Base-by-base conservation (phyloP, 2,329 filamentous ascomycete genomes). In the Metarhizium album region DNA sequence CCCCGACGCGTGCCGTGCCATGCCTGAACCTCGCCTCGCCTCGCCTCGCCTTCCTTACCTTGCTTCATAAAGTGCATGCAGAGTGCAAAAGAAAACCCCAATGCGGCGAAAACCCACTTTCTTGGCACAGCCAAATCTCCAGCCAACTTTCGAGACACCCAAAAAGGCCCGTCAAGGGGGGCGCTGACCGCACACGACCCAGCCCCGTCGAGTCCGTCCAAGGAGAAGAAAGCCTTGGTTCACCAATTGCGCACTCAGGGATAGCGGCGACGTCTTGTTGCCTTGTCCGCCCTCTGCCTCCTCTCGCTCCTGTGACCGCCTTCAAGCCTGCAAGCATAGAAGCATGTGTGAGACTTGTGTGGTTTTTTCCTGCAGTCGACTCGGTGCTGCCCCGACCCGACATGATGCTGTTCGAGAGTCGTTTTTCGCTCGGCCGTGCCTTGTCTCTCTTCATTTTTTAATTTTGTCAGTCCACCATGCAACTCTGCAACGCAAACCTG, bases 61-160 rank as follows among this genome's bases (percentile, higher is more conserved):
- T 48, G 31, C 4, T 49, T 45, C 27, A 45, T 49, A 45, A 43
- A 49, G 47, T 49, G 47, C 24, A 27, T 49, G 40, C 47, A 49
- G 33, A 13, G 20, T 43, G 20, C 20, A 43, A 20, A 42, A 42
- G 38, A 11, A 18, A 42, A 42, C n/a, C 7, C 18, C 8, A 22
- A 20, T 11, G 14, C 16, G 8, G 13, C 20, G 13, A 43, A 9
- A 43, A 13, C 11, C 22, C 40, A 23, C 20, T 8, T 23, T 43
- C 20, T 23, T 43, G 40, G n/a, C 40, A 22, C 7, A 24, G 40
- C 24, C 40, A 24, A n/a, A 43, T 16, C 16, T 29, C 27, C 11
- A 6, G 27, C 27, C n/a, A n/a, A n/a, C n/a, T n/a, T n/a, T n/a
- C n/a, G n/a, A n/a, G n/a, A 29, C 27, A 11, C 38, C 38, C 8